Conservation (phyloP, 2,329 filamentous ascomycete species). For the Fusarium sacchari region DNA sequence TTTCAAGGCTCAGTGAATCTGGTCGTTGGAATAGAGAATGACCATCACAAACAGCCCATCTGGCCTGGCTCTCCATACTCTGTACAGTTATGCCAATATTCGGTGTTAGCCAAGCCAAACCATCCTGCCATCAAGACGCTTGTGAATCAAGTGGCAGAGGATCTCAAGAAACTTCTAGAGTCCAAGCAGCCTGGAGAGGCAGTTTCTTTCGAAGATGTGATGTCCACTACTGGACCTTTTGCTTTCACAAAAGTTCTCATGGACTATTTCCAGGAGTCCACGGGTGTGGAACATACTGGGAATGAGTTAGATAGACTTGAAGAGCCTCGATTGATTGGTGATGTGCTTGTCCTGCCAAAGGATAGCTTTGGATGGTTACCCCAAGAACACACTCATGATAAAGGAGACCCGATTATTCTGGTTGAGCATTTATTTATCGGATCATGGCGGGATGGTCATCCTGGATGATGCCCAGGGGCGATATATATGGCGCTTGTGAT, state of each 20-base stretch:
- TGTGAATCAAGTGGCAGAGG: conserved; percentile 69
- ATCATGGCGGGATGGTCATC: conserved; percentile 32
- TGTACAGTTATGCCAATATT: conserved; percentile 81
- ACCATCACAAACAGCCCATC: conserved; percentile 52
- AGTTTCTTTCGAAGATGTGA: conserved; percentile 46
- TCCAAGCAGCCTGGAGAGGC: conserved; percentile 18
- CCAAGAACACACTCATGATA: conserved; percentile 30
- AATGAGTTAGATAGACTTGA: conserved; percentile 44
- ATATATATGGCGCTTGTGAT: neutral
- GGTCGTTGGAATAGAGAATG: conserved; percentile 77
- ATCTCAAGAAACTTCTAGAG: conserved; percentile 36
- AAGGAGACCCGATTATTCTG: conserved; percentile 26
- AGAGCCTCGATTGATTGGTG: conserved; percentile 46
- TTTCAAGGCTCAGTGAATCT: conserved; percentile 68
- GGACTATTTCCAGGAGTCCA: conserved; percentile 43
- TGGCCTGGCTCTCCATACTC: conserved; percentile 72
- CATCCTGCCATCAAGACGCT: conserved; percentile 74
- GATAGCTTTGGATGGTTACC: conserved; percentile 41
- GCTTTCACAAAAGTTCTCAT: conserved; percentile 47
- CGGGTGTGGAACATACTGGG: conserved; percentile 41
- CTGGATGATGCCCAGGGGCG: neutral
- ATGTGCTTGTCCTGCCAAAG: conserved; percentile 48
- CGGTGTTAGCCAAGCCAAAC: conserved; percentile 76
- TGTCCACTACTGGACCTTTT: conserved; percentile 46
- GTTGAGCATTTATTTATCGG: conserved; percentile 37